These are phyloP conservation scores for Trichoderma citrinoviride DNA, from an alignment of 2,329 filamentous ascomycete species.

Conservation along the genomic window DNA sequence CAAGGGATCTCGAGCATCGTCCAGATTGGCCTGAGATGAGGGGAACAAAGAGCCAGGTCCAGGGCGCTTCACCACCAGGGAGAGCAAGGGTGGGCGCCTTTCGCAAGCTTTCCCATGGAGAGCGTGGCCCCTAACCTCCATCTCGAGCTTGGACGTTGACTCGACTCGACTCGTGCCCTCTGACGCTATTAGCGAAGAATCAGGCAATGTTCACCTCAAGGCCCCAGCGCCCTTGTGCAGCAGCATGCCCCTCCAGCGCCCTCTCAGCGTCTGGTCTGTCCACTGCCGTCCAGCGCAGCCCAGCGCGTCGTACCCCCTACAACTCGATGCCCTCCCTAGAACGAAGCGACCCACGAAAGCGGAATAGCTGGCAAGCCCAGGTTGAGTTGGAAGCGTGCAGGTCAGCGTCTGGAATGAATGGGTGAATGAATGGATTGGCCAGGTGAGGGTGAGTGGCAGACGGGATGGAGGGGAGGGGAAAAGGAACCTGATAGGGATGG, in stretches of 20 bases:
- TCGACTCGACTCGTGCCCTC: neutral
- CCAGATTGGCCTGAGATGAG: neutral
- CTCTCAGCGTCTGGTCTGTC: neutral
- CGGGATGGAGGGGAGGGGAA: too few species aligned
- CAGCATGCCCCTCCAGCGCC: constrained; percentile 9
- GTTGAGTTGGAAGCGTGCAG: neutral
- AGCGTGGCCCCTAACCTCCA: too few species aligned
- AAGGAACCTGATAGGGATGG: too few species aligned
- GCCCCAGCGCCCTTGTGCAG: neutral
- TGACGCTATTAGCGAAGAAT: too few species aligned
- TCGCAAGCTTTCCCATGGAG: constrained; percentile 4
- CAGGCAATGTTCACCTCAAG: too few species aligned
- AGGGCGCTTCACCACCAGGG: neutral
- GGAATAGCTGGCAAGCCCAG: neutral
- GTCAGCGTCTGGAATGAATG: too few species aligned
- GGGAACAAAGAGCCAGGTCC: neutral
- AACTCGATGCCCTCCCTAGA: neutral
- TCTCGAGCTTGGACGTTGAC: neutral
- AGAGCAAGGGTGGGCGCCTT: too few species aligned
- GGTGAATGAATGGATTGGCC: too few species aligned
- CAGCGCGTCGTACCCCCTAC: neutral
- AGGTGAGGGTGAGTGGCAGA: too few species aligned
- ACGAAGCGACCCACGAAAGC: neutral
- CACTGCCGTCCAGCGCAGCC: neutral
- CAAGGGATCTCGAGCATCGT: neutral